Percentiles rank a stretch among this genome's conserved stretches.
These are phyloP conservation scores for Perkinsus chesapeaki DNA, from an alignment of 169 alveolate species.

Conservation along the genomic window DNA sequence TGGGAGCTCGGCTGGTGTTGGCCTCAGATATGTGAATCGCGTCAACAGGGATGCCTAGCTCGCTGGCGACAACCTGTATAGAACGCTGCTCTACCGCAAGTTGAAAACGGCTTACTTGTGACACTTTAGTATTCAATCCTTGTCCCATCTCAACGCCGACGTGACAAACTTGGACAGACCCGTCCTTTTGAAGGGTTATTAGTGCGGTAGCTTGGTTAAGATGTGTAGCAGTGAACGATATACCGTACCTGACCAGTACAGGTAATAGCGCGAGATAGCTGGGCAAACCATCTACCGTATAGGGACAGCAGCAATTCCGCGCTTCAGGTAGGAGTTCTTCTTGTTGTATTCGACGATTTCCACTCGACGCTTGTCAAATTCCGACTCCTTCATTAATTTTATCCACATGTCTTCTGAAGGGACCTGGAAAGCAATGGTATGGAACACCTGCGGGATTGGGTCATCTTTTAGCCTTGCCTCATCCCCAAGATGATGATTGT, in stretches of 20 bases:
- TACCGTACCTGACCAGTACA: neutral
- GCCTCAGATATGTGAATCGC: slow-evolving; percentile 23
- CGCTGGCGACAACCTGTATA: slow-evolving; percentile 5
- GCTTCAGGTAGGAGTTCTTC: slow-evolving; percentile 4
- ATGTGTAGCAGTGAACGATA: slow-evolving; percentile 25
- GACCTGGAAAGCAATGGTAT: neutral
- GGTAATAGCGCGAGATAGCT: neutral
- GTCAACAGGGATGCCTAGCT: neutral
- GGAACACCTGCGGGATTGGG: no score
- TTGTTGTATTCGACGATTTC: neutral
- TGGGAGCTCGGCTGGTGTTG: slow-evolving; percentile 21
- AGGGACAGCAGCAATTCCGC: slow-evolving; percentile 27
- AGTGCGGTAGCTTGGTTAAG: slow-evolving; percentile 32
- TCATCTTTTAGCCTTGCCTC: neutral
- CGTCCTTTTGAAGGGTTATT: slow-evolving; percentile 22
- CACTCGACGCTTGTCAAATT: neutral
- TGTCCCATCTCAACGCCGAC: slow-evolving; percentile 37
- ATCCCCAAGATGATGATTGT: neutral
- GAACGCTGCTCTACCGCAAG: no score
- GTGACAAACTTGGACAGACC: slow-evolving; percentile 18
- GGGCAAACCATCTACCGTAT: slow-evolving; percentile 8
- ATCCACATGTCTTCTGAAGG: neutral
- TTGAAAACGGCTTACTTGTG: neutral
- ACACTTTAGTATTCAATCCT: slow-evolving; percentile 30
- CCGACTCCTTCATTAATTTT: neutral